phyloP scores from a whole-genome alignment of 768 basidiomycete genomes.

The Clathrus columnatus region DNA sequence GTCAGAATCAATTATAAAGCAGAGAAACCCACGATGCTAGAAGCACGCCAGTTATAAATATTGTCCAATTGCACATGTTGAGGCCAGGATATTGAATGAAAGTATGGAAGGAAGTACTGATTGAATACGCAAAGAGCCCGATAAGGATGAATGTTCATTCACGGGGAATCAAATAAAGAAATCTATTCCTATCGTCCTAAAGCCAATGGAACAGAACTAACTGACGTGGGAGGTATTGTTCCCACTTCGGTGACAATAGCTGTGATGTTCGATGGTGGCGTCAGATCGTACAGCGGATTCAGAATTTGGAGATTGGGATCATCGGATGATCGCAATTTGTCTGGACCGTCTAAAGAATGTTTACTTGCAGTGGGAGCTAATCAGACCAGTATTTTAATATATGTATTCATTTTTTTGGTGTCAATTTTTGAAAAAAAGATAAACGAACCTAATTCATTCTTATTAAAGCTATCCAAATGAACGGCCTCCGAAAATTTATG shows the following conservation, averaged over 20 bases:
- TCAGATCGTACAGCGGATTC: conserved; percentile 89
- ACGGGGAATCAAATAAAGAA: conserved; percentile 12
- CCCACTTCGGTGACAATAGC: conserved; percentile 97
- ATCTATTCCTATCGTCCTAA: conserved; percentile 28
- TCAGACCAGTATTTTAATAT: not conserved
- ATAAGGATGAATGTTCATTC: not conserved
- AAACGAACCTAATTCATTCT: conserved; percentile 83
- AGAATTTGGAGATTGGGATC: conserved; percentile 61
- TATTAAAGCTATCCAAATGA: conserved; percentile 87
- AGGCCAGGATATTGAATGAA: not conserved
- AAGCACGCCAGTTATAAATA: too few relatives aligned
- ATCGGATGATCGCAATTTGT: conserved; percentile 17
- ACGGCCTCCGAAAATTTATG: conserved; percentile 96
- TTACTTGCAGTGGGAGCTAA: conserved; percentile 1
- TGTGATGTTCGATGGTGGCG: conserved; percentile 85
- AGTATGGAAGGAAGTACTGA: not conserved
- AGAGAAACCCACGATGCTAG: too few relatives aligned
- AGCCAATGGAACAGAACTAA: conserved; percentile 73
- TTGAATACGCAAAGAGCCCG: not conserved
- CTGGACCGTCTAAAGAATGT: not conserved
- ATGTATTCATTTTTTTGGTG: not conserved
- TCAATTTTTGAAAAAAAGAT: not conserved
- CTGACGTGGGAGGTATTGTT: conserved; percentile 86
- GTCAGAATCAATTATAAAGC: too few relatives aligned
- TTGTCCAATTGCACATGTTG: too few relatives aligned